A percentile compares a stretch with the other conserved stretches of the same genome.
Evolutionary conservation across 1,139 yeast species (phyloP).

Genomic region (Candida albicans): DNA sequence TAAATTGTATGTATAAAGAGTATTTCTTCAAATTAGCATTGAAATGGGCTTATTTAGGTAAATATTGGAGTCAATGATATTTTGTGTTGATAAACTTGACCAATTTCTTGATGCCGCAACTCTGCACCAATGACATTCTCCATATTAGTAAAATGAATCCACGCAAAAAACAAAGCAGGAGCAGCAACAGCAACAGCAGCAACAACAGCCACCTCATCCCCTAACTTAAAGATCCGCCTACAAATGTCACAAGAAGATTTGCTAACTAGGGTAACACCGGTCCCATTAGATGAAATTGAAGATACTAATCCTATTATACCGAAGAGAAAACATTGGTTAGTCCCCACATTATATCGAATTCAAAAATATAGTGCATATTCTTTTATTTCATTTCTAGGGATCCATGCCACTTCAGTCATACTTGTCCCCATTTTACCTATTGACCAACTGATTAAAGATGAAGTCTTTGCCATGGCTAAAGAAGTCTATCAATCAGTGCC

Average conservation of each 20-base stretch:
- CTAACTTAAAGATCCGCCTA: no score
- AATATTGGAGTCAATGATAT: no score
- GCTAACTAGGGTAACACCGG: conserved; percentile 8
- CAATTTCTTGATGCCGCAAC: no score
- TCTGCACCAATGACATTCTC: no score
- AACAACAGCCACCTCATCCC: no score
- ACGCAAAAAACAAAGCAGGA: no score
- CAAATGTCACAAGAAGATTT: conserved; percentile 1
- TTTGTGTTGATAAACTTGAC: no score
- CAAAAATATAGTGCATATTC: conserved; percentile 68
- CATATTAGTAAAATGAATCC: no score
- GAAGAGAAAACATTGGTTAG: conserved; percentile 10
- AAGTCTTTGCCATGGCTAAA: conserved; percentile 60
- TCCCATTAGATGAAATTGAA: conserved; percentile 10
- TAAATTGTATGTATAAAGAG: no score
- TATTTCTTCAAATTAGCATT: no score
- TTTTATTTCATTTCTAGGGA: conserved; percentile 55
- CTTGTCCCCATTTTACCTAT: conserved; percentile 53
- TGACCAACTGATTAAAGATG: conserved; percentile 43
- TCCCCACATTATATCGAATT: conserved; percentile 16
- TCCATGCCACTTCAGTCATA: conserved; percentile 60
- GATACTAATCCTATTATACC: not conserved
- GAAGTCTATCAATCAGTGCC: conserved; percentile 58
- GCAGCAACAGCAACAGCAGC: no score
- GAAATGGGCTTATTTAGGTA: no score